Evolutionary conservation across 371 early-diverging fungal species (phyloP), one percentile per base, ranked within the genome.

Genomic region (Mortierella sp.): DNA sequence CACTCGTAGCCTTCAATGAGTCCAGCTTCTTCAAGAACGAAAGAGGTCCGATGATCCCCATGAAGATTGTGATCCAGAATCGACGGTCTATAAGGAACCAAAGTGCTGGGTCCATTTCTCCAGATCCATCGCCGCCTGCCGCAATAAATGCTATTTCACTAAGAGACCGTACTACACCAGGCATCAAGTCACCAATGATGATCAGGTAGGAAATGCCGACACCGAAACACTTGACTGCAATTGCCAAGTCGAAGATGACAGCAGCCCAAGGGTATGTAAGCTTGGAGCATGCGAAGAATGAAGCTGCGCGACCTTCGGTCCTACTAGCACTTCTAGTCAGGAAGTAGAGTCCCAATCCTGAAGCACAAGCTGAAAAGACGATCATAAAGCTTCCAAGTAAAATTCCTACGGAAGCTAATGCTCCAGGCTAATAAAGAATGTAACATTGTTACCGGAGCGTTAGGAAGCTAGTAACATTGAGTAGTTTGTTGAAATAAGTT

Each of bases 221-320:
- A 31, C 99, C 99, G 88, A 99, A 99, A 82, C 99, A 99, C 83
- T 99, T 99, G 77, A 99, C 86, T 37, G 99, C 99, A 74, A 99
- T 98, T 40, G 99, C 98, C 37, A 93, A 64, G 79, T 99, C 99
- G 75, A 99, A 97, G 47, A 92, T 89, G 22, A 97, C 85, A 7
- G 95, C 95, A 5, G 97, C 94, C 49, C 85, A 83, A 32, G 99
- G 99, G 85, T 98, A 98, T 13, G 97, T 97, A 61, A 96, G 85
- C 68, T 93, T 89, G 12, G 98, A 91, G 45, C 97, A 89, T 17
- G 95, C 90, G 83, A 95, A 95, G 82, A 99, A 98, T 13, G 96
- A 96, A 2, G 97, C 88, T 58, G 89, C 82, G 4, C 99, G 89
- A 8, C 95, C 92, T 23, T 86, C 82, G 12, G 94, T 91, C 49